Evolutionary conservation across 2,329 filamentous ascomycete species (phyloP), one percentile per base, ranked within the genome.

Genomic region (Zarea fungicola): DNA sequence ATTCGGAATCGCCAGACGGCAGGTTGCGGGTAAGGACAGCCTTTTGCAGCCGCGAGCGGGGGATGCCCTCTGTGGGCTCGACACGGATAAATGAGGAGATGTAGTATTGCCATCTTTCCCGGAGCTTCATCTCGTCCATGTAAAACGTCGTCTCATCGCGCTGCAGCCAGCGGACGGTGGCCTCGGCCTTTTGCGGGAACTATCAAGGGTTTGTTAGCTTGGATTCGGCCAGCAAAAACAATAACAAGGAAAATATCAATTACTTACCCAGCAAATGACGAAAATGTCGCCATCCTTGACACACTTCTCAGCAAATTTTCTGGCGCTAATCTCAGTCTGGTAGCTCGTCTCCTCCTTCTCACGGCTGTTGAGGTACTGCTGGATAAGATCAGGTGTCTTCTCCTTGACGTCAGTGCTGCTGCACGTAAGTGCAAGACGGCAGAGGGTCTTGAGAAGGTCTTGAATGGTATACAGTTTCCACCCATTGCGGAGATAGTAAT

Each of bases 391-490:
- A 5, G 87, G 83, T 31, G 89, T 96, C 76, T 93, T 95, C 64
- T 99, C 93, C 70, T 96, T 96, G 40, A 81, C 78, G 59, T 99
- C 93, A 3, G 81, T 81, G 60, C 84, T 90, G 61, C 91, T 87
- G 64, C 95, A 90, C n/a, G 80, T 80, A 16, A 90, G 77, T 21
- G 87, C 89, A 51, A 91, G 85, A 50, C 90, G 86, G 51, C 86
- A 85, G 32, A 96, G 80, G 1, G 85, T 85, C 62, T 83, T 84
- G 46, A 97, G 80, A 25, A 96, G 81, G 63, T 95, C 91, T 62
- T 95, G 89, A 55, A 97, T 84, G 5, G 89, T 91, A 71, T 97
- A 99, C 32, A 97, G 71, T 60, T 90, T 89, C 86, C 92, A 99
- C 6, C 93, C 93, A 56, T 83, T 87, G 62, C 86, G 84, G 50